Evolutionary conservation across 805 yeast genomes (phyloP), one percentile per base, ranked within the genome.

Genomic region (Yarrowia sp.): DNA sequence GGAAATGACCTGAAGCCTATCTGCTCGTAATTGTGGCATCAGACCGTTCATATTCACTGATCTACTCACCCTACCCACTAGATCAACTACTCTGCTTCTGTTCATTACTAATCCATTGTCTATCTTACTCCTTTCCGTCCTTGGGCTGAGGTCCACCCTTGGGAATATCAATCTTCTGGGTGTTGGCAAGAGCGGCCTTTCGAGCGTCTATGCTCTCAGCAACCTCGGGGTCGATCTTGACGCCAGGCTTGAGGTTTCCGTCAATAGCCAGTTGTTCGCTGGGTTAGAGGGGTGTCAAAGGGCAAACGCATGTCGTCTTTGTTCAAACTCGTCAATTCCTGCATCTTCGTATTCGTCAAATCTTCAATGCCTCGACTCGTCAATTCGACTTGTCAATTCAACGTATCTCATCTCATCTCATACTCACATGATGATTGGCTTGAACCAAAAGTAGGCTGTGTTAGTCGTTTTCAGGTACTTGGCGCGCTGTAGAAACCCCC

Each of bases 371-470:
- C 30, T 24, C 3, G 30, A 2, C 30, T 24, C 30, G 30, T 24
- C 30, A 24, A 24, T 5, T 24, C 30, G 30, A 24, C 30, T 24
- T 2, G 30, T 24, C 30, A 24, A 24, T 24, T 24, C 30, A 5
- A n/a, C n/a, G n/a, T n/a, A n/a, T 7, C 30, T 24, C 30, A 24
- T 24, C 30, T 24, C 30, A 24, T 24, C 30, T n/a, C 6, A 36
- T 58, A 58, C 64, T 58, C 64, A 58, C 64, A 61, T 61, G 46
- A 61, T 61, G 38, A 61, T 61, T 34, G 66, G 66, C 55, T 61
- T 61, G 55, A 61, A 61, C 55, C 55, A 61, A 24, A 61, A 61
- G 66, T 61, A 61, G 55, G 55, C 66, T 61, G 55, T 46, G 66
- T 61, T 61, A 61, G 66, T 20, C 8, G 30, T 4, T 8, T 17